Evolutionary conservation across 306 rosid species (phyloP).

Genomic region (Medicago lupulina): DNA sequence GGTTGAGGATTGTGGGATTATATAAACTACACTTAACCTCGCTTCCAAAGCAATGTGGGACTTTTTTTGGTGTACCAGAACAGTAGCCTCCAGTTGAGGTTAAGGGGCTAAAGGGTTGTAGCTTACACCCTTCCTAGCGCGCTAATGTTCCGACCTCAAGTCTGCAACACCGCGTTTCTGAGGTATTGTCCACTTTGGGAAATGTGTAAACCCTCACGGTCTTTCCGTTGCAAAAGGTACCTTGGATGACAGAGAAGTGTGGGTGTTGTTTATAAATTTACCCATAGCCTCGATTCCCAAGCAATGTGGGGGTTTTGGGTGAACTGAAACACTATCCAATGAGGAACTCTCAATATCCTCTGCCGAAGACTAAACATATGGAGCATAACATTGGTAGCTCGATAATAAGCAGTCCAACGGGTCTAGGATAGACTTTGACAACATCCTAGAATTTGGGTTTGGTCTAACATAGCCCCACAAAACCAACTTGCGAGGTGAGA

Average conservation of each 20-base stretch:
- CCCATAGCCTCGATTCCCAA: background rate
- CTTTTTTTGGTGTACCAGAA: background rate
- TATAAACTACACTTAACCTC: background rate
- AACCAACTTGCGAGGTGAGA: background rate
- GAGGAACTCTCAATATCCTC: background rate
- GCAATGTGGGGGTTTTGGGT: no score
- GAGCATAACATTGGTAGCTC: background rate
- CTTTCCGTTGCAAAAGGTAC: background rate
- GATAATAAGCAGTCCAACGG: background rate
- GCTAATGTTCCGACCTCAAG: background rate
- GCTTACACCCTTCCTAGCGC: background rate
- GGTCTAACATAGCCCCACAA: background rate
- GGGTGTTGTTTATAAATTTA: background rate
- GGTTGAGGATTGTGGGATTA: background rate
- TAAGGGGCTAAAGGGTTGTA: background rate
- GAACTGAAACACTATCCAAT: no score
- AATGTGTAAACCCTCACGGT: background rate
- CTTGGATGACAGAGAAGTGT: background rate
- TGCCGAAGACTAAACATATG: background rate
- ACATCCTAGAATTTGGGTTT: background rate
- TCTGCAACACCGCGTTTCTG: background rate
- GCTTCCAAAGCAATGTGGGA: background rate
- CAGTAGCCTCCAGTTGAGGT: background rate
- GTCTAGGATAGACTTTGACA: background rate
- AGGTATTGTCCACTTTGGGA: background rate